Conservation (phyloP, 2,329 filamentous ascomycete species). For the Lasiodiplodia citricola region DNA sequence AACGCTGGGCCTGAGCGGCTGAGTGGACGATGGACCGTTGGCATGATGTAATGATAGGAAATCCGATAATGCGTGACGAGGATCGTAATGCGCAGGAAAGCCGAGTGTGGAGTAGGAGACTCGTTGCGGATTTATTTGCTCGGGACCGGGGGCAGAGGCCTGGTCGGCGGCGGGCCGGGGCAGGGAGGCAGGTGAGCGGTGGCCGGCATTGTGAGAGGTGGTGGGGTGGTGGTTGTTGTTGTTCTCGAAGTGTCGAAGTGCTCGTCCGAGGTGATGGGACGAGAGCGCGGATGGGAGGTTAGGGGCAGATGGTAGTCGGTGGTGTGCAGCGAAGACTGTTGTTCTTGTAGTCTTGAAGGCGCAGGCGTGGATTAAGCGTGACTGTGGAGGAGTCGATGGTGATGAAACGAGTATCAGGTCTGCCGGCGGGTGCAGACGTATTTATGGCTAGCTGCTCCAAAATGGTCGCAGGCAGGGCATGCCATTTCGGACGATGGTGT, state of each 20-base stretch:
- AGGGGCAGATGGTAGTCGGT: conserved; percentile 25
- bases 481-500: conserved; percentile 47
- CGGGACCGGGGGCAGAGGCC: conserved; percentile 54
- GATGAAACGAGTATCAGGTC: conserved; percentile 41
- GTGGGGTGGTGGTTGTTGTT: conserved; percentile 21
- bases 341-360: conserved; percentile 6
- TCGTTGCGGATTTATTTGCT: conserved; percentile 42
- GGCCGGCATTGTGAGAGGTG: conserved; percentile 44
- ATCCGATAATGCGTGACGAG: conserved; percentile 26
- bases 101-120: conserved; percentile 6
- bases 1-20: conserved; percentile 20
- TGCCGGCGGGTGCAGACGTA: conserved; percentile 41
- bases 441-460: conserved; percentile 46
- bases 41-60: conserved; percentile 24
- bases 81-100: conserved; percentile 21
- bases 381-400: conserved; percentile 29
- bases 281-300: conserved; percentile 19
- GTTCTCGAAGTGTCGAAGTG: not conserved
- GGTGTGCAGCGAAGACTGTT: conserved; percentile 24
- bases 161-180: conserved; percentile 54
- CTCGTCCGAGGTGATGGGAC: not conserved
- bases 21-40: conserved; percentile 18
- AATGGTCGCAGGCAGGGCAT: conserved; percentile 45
- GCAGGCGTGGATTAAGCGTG: conserved; percentile 24
- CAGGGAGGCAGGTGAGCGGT: conserved; percentile 52